A percentile compares a stretch with the other conserved stretches of the same genome.
Evolutionary conservation across 2,329 filamentous ascomycete genomes (phyloP).

Genomic region (Botrytis byssoidea): DNA sequence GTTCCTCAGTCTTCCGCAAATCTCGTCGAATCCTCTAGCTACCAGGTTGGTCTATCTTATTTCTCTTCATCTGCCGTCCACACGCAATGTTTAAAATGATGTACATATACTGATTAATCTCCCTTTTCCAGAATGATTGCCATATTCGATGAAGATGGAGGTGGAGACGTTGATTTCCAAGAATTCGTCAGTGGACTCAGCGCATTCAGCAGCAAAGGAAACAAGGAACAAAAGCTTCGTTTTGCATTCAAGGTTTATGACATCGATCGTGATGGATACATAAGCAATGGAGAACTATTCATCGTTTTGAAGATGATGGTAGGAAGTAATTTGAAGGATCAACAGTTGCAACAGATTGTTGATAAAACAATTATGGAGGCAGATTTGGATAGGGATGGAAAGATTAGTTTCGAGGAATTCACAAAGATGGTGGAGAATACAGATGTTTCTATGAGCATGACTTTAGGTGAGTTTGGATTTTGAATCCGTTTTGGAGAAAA

Average conservation of each 20-base stretch:
- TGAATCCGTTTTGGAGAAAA: not conserved
- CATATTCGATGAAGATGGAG: conserved; percentile 98
- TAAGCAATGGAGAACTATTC: conserved; percentile 97
- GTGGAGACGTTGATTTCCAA: conserved; percentile 96
- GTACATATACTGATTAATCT: not conserved
- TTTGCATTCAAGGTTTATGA: conserved; percentile 99
- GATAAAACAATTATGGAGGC: conserved; percentile 99
- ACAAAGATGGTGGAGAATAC: conserved; percentile 98
- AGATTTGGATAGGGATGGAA: conserved; percentile 90
- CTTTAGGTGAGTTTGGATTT: conserved; percentile 55
- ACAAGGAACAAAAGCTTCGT: conserved; percentile 96
- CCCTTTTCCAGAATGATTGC: conserved; percentile 77
- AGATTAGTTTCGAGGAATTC: conserved; percentile 99
- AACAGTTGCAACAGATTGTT: conserved; percentile 98
- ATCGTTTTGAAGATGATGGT: conserved; percentile 99
- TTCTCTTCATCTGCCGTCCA: not conserved
- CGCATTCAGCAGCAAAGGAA: conserved; percentile 95
- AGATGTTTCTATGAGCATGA: conserved; percentile 73
- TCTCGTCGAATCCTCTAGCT: conserved; percentile 94
- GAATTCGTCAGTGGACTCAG: conserved; percentile 95
- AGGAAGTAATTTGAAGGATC: conserved; percentile 96
- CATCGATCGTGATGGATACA: conserved; percentile 97
- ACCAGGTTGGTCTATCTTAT: conserved; percentile 61
- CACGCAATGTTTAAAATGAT: conserved; percentile 4
- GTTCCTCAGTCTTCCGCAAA: conserved; percentile 94